These are phyloP conservation scores for Carex arenaria DNA, from an alignment of 202 grass and related monocot species.

Conservation along the genomic window DNA sequence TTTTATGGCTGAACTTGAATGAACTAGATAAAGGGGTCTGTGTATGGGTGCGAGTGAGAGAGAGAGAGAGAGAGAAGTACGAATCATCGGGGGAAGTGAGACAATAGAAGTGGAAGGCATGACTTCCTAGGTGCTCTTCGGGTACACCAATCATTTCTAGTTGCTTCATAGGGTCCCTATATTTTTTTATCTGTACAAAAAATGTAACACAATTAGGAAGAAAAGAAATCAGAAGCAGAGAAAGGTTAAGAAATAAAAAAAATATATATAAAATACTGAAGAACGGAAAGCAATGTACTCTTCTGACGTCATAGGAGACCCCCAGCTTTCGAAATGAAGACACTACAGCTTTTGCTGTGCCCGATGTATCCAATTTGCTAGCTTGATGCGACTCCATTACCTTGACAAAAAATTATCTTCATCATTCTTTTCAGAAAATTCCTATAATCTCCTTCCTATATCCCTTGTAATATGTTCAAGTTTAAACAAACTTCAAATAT, in stretches of 20 bases:
- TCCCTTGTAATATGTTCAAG: background rate
- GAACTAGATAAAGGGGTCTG: background rate
- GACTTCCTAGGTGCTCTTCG: slow-evolving; percentile 68
- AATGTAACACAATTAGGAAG: slow-evolving; percentile 6
- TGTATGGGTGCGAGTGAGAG: background rate
- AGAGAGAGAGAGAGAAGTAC: slow-evolving; percentile 33
- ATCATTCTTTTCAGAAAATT: slow-evolving; percentile 9
- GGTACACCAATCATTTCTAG: slow-evolving; percentile 79
- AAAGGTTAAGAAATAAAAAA: slow-evolving; percentile 1
- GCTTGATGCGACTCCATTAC: slow-evolving; percentile 93
- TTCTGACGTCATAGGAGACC: slow-evolving; percentile 47
- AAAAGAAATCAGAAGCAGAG: slow-evolving; percentile 16
- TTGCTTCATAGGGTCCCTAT: slow-evolving; percentile 65
- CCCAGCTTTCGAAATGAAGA: slow-evolving; percentile 82
- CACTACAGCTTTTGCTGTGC: slow-evolving; percentile 73
- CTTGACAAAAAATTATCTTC: slow-evolving; percentile 23
- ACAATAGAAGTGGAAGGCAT: slow-evolving; percentile 91
- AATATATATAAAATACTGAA: background rate
- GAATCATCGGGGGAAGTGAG: slow-evolving; percentile 83
- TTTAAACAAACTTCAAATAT: background rate
- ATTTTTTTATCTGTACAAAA: slow-evolving; percentile 50
- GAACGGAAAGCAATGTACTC: slow-evolving; percentile 35
- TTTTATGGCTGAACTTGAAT: background rate
- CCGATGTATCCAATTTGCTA: slow-evolving; percentile 77
- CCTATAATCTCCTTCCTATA: background rate